Conservation (phyloP, 495 filamentous ascomycete species). For the Pseudomonodictys pantanalensis region DNA sequence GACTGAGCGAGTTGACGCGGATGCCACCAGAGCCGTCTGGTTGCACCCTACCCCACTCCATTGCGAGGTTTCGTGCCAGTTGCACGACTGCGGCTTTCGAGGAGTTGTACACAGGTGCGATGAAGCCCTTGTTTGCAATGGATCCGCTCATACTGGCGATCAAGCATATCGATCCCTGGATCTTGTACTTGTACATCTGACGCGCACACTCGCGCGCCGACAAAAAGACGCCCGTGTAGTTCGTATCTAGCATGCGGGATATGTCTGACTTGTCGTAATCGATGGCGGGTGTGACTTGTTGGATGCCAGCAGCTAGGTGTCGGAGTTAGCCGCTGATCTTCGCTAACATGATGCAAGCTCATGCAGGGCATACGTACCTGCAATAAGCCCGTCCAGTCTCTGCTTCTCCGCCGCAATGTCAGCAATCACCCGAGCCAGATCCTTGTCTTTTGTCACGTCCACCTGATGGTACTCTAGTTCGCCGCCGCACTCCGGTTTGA, state of each 20-base stretch:
- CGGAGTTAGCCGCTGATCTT: constrained; percentile 8
- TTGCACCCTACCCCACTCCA: constrained; percentile 63
- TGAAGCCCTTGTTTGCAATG: constrained; percentile 68
- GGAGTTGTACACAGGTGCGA: constrained; percentile 65
- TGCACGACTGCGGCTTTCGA: constrained; percentile 70
- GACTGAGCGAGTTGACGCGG: constrained; percentile 64
- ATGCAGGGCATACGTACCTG: constrained; percentile 41
- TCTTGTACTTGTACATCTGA: constrained; percentile 72
- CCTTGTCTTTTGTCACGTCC: constrained; percentile 59
- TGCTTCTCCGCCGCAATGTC: constrained; percentile 53
- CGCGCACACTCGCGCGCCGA: constrained; percentile 67
- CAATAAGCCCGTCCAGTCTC: constrained; percentile 70
- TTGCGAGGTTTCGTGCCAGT: constrained; percentile 60
- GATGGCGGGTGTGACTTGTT: constrained; percentile 21
- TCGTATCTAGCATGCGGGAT: constrained; percentile 69
- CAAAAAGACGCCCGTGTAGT: constrained; percentile 76
- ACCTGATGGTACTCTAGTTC: constrained; percentile 59
- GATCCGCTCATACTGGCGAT: constrained; percentile 73
- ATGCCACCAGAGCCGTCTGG: constrained; percentile 51
- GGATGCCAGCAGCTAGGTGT: constrained; percentile 46
- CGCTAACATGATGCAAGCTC: not conserved
- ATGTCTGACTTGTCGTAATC: constrained; percentile 65
- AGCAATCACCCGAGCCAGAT: constrained; percentile 54
- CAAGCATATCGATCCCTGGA: constrained; percentile 67
- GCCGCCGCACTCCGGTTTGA: constrained; percentile 51